Evolutionary conservation across 2,329 filamentous ascomycete genomes (phyloP), one percentile per base, ranked within the genome.

Genomic region (Arthrobotrys sinensis): DNA sequence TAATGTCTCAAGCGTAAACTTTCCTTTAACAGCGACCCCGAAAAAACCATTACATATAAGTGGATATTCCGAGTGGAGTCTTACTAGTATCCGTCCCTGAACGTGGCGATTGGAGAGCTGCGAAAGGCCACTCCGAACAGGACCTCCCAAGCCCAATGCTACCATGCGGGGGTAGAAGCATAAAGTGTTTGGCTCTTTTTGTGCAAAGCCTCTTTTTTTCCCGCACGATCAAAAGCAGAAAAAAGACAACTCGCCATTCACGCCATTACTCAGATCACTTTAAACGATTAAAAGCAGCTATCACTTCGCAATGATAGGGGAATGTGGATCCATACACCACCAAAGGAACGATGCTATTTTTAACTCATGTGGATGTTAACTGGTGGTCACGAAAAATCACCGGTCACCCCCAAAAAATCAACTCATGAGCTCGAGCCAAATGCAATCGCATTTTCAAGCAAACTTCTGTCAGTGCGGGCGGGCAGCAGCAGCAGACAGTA

Each of bases 51-150:
- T 64, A 46, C 60, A 46, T 21, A 64, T 48, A 48, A 48, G 66
- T 62, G 66, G 66, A 62, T 48, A 43, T 70, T 50, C 52, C 52
- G 52, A 36, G 64, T 53, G 64, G 64, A 68, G 64, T 57, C 21
- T 43, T 21, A 53, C 48, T 66, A 57, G 50, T 66, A 65, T 73
- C 68, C 68, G 68, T 72, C 46, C 68, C 68, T 73, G 69, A 73
- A 73, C 69, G 69, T 73, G 69, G 69, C 69, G 60, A 64, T 50
- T 46, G 62, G 43, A 50, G 40, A 65, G 62, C 45, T 65, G 32
- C 45, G 40, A 65, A 65, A 64, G 60, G 45, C 32, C 46, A 53
- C 48, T 71, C 55, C 34, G 55, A 60, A 19, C 55, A 60, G 67
- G 45, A 63, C 43, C 53, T 46, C 38, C 46, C 40, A 64, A 64